Percentiles rank a stretch among this genome's conserved stretches.
phyloP scores from a whole-genome alignment of 208 protist genomes.

The Crithidia expoeki region DNA sequence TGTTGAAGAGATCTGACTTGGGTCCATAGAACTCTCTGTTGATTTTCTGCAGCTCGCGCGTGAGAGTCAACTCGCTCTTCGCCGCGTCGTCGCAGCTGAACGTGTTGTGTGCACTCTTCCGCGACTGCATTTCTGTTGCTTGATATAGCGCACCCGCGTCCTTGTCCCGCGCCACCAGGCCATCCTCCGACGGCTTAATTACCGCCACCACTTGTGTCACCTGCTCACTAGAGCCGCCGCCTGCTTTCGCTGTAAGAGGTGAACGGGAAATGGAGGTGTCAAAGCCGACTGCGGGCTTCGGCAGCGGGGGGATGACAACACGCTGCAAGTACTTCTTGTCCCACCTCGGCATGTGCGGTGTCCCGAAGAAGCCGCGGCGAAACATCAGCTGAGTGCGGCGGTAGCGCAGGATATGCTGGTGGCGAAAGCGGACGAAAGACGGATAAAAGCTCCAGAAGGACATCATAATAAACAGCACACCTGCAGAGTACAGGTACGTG shows the following conservation, averaged over 20 bases:
- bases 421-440: constrained; percentile 68
- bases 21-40: constrained; percentile 38
- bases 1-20: constrained; percentile 19
- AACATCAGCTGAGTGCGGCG: constrained; percentile 53
- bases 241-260: neutral
- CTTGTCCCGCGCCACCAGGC: neutral
- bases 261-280: too few species aligned
- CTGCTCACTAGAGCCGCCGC: neutral
- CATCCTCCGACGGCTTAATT: constrained; percentile 5
- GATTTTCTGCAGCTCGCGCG: constrained; percentile 27
- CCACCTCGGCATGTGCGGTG: constrained; percentile 79
- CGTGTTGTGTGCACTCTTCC: constrained; percentile 10
- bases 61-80: constrained; percentile 32
- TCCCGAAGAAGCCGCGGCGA: constrained; percentile 64
- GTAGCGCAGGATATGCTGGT: constrained; percentile 62
- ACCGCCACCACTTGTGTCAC: constrained; percentile 22
- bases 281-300: neutral
- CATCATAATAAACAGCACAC: constrained; percentile 52
- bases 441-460: constrained; percentile 71
- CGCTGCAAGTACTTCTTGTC: constrained; percentile 71
- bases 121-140: constrained; percentile 9
- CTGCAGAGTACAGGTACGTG: constrained; percentile 74
- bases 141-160: neutral
- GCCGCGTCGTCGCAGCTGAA: constrained; percentile 37
- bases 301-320: constrained; percentile 48